Base-by-base conservation (phyloP, 129 eudicot species). In the Deinandra increscens region DNA sequence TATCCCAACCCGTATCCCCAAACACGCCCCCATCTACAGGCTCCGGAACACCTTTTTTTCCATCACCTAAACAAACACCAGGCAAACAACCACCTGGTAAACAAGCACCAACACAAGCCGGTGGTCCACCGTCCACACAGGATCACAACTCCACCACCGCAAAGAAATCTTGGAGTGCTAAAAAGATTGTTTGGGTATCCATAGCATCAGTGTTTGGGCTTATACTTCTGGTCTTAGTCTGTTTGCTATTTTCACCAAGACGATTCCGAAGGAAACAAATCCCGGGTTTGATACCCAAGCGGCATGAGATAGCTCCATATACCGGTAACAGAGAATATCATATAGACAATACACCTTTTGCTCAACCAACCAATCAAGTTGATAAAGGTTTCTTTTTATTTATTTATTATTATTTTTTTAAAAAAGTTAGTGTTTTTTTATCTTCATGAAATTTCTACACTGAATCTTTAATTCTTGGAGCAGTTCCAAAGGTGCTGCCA, bases 241-340 rank as follows among this genome's bases (percentile, higher is more conserved):
- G 88, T 56, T 64, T 93, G 7, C 86, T 93, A 44, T 87, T 82
- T 42, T 8, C 88, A 79, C 96, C 98, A 51, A 83, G 72, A 42
- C 84, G 82, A 70, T 38, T 37, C 54, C 72, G 81, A 72, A 69
- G 86, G 78, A 84, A 81, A 67, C 79, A 78, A 50, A 84, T 75
- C 41, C 54, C 79, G 8, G 69, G 66, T 46, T 67, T 86, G 75
- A 70, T 78, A 37, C 81, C 86, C 23, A 86, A 80, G 59, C 73
- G 90, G 73, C 93, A 84, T 49, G 96, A 86, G 78, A 84, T 86
- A 64, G 88, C 89, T 78, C 96, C 98, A 9, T 83, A 89, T 65
- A 60, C 64, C 1, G 84, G 81, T 55, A 51, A 68, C 41, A 76
- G 88, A 67, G 90, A 83, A 29, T 83, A 85, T 72, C 86, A 72